Percentiles rank a stretch among this genome's conserved stretches.
These are phyloP conservation scores for Cryptococcus sp. DNA, from an alignment of 1,284 basidiomycete species.

Conservation along the genomic window DNA sequence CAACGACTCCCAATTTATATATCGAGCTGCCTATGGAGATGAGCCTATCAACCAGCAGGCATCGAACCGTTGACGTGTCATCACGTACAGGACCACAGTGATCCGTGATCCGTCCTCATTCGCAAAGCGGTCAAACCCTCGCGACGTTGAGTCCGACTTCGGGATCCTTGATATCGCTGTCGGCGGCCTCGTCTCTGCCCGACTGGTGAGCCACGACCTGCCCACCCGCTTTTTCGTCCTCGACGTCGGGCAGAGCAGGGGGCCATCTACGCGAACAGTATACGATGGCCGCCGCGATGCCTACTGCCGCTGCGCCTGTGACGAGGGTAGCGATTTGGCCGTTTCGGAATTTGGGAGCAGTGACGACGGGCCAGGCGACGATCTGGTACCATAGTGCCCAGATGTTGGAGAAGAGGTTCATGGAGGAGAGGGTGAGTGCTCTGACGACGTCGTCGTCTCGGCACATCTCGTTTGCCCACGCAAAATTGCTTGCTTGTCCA, in stretches of 20 bases:
- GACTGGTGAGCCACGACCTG: not conserved
- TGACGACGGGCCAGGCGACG: constrained; percentile 40
- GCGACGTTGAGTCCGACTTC: no score
- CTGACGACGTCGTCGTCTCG: constrained; percentile 47
- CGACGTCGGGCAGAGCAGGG: constrained; percentile 11
- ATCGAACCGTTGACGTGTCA: no score
- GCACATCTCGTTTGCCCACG: constrained; percentile 45
- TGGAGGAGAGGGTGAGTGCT: constrained; percentile 40
- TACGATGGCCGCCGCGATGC: constrained; percentile 34
- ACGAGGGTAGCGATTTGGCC: constrained; percentile 47
- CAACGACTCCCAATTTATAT: no score
- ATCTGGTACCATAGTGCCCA: constrained; percentile 45
- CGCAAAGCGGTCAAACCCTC: no score
- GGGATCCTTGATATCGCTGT: not conserved
- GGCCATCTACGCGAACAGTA: constrained; percentile 32
- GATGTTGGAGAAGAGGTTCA: constrained; percentile 36
- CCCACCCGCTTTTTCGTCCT: not conserved
- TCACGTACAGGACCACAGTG: no score
- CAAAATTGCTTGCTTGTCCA: constrained; percentile 48
- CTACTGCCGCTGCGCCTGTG: constrained; percentile 33
- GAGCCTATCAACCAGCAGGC: no score
- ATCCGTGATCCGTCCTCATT: no score
- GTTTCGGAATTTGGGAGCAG: constrained; percentile 39
- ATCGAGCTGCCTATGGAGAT: no score
- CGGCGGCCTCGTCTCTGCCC: not conserved